These are phyloP conservation scores for Neopestalotiopsis clavispora DNA, from an alignment of 2,329 filamentous ascomycete species.

Conservation along the genomic window DNA sequence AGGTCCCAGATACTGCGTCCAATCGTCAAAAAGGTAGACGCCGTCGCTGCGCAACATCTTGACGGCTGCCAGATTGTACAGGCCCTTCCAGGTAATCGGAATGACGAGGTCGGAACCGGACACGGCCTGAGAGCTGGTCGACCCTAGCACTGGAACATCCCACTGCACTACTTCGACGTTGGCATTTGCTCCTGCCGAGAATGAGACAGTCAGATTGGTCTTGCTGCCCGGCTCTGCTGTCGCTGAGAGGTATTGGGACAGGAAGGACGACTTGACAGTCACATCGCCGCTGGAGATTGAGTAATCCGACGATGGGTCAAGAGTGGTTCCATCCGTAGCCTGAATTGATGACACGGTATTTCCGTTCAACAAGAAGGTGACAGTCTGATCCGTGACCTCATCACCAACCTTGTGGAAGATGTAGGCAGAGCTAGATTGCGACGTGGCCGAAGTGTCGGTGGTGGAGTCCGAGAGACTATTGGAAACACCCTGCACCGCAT, in stretches of 20 bases:
- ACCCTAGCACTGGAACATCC: constrained; percentile 46
- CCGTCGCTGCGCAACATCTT: constrained; percentile 54
- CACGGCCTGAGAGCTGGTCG: constrained; percentile 28
- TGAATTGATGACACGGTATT: constrained; percentile 52
- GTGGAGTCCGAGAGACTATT: constrained; percentile 60
- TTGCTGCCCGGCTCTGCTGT: constrained; percentile 49
- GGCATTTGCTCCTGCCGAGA: constrained; percentile 54
- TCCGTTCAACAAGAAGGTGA: constrained; percentile 59
- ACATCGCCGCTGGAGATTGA: constrained; percentile 48
- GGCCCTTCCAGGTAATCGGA: constrained; percentile 56
- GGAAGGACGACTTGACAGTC: constrained; percentile 51
- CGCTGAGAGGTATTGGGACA: constrained; percentile 47
- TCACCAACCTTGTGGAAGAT: constrained; percentile 58
- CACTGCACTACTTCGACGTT: constrained; percentile 57
- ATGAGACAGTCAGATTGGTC: constrained; percentile 55
- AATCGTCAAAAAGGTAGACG: constrained; percentile 57
- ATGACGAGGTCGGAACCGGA: constrained; percentile 46
- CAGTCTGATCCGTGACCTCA: constrained; percentile 43
- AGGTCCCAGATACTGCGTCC: constrained; percentile 57
- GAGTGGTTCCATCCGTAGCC: constrained; percentile 36
- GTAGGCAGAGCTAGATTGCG: constrained; percentile 56
- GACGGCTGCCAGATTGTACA: constrained; percentile 54
- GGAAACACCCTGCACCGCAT: constrained; percentile 44
- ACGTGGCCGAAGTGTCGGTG: constrained; percentile 47
- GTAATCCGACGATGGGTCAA: constrained; percentile 51